Conservation (phyloP, 345 rosid genomes). For the Aquilaria malaccensis region DNA sequence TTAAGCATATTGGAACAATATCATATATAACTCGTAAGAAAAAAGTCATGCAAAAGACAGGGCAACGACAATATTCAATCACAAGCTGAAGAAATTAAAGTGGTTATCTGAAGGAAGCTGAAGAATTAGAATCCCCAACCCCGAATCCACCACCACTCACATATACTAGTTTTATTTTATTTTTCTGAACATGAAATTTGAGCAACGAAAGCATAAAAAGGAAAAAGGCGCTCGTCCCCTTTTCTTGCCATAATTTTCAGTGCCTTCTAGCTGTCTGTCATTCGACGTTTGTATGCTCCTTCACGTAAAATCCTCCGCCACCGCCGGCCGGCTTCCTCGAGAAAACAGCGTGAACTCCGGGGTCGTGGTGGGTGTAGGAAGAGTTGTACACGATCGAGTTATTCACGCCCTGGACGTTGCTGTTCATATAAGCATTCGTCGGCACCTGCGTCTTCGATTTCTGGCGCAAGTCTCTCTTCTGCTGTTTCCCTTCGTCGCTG, state of each 20-base stretch:
- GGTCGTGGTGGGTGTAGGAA: conserved; percentile 61
- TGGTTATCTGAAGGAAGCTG: conserved; percentile 9
- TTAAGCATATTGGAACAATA: no score
- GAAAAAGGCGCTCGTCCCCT: not conserved
- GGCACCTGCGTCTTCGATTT: conserved; percentile 25
- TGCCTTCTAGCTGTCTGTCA: conserved; percentile 15
- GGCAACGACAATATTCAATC: conserved; percentile 16
- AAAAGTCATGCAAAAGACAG: not conserved
- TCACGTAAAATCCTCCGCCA: conserved; percentile 33
- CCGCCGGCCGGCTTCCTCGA: conserved; percentile 38
- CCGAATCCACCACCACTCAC: conserved; percentile 4
- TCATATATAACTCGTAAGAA: not conserved
- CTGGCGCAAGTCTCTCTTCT: conserved; percentile 26
- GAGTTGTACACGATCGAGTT: conserved; percentile 70
- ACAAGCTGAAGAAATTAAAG: conserved; percentile 9
- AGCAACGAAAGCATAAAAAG: conserved; percentile 2
- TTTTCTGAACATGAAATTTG: conserved; percentile 7
- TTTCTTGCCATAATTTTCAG: not conserved
- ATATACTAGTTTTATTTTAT: conserved; percentile 5
- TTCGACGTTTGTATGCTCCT: conserved; percentile 35
- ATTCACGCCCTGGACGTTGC: conserved; percentile 86
- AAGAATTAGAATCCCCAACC: conserved; percentile 28
- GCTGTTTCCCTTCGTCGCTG: conserved; percentile 29
- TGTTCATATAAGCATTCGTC: conserved; percentile 53
- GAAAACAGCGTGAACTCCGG: conserved; percentile 67